These are phyloP conservation scores for Carpinus viminea DNA, from an alignment of 306 rosid genomes.

Conservation along the genomic window DNA sequence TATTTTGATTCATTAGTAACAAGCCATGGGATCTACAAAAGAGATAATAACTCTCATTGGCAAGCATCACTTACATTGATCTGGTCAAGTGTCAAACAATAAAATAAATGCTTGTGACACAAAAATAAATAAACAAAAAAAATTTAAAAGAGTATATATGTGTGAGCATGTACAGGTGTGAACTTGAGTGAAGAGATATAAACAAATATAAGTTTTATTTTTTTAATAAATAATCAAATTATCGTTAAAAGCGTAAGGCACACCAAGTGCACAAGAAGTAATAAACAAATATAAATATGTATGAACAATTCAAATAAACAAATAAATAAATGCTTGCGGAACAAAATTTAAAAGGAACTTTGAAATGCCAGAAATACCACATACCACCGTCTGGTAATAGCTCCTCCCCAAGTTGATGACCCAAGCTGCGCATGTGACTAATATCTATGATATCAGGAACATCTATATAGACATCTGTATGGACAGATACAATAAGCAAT, in stretches of 20 bases:
- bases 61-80: background rate
- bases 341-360: background rate
- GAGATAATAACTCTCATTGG: background rate
- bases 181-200: background rate
- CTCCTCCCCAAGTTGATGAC: constrained; percentile 78
- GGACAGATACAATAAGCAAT: constrained; percentile 14
- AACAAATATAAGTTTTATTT: background rate
- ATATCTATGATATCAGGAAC: constrained; percentile 97
- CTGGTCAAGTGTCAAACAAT: background rate
- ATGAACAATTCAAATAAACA: background rate
- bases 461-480: constrained; percentile 89
- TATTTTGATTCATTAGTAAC: no score
- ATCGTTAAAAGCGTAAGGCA: no score
- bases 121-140: background rate
- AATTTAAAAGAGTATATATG: background rate
- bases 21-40: no score
- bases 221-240: no score
- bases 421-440: constrained; percentile 83
- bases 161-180: background rate
- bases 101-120: background rate
- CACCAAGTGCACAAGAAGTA: no score
- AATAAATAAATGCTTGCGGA: background rate
- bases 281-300: background rate
- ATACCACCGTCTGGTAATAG: constrained; percentile 77
- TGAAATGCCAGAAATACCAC: constrained; percentile 17